Evolutionary conservation across 192 early-diverging fungal species (phyloP), one percentile per base, ranked within the genome.

Genomic region (Glomus cerebriforme): DNA sequence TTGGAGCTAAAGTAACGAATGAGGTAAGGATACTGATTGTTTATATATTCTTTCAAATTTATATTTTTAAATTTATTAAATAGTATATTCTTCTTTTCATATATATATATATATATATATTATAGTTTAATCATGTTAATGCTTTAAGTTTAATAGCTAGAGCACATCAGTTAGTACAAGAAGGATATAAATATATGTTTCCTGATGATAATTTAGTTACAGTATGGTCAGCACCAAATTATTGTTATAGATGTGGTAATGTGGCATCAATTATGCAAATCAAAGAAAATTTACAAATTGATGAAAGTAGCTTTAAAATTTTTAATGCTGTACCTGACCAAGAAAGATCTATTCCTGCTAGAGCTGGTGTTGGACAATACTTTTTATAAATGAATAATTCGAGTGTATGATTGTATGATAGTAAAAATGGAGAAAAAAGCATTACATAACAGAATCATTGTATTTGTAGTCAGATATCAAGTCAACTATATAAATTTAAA

Each of bases 211-310:
- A 96, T 75, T 87, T 99, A 72, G 96, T 98, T 8, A 99, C 98
- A 9, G 92, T 93, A 26, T 98, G 98, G 98, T 95, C 93, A 47
- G 97, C 96, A 15, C 96, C 96, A 64, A 97, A 99, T 80, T 99
- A 99, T 85, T 99, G 97, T 82, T 98, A 98, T 85, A 90, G 97
- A 32, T 99, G 97, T 80, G 96, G 96, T 54, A 98, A 99, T 81
- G 95, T 98, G 27, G 97, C 96, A 10, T 94, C 95, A 43, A 94
- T 99, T 73, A 92, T 97, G 89, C 91, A 95, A 80, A 89, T 99
- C 29, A 88, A 92, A 71, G 91, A 94, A 79, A 85, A 86, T 37
- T 83, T 92, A 27, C 89, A 92, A 39, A 86, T 99, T 72, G 89
- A 92, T 66, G 96, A 97, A 67, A 86, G 87, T 75, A 92, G 90